A percentile compares a stretch with the other conserved stretches of the same genome.
Conservation (phyloP, 2,329 filamentous ascomycete genomes). For the Metarhizium guizhouense region DNA sequence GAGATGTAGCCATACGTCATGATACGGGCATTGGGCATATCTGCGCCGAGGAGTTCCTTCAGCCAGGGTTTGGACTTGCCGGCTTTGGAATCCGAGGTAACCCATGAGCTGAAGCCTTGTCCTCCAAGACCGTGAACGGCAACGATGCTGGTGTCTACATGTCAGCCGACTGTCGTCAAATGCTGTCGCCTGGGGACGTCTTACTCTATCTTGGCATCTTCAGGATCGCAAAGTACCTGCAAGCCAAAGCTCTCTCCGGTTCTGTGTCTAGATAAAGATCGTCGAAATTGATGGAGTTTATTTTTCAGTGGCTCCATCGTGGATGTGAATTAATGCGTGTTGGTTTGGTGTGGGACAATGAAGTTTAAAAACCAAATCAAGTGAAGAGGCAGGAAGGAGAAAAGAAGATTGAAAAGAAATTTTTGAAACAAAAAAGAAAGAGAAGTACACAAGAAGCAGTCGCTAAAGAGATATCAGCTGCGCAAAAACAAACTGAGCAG, state of each 20-base stretch:
- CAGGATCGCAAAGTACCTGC: conserved; percentile 12
- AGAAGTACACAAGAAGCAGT: not conserved
- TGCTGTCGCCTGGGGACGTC: not conserved
- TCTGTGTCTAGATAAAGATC: conserved; percentile 12
- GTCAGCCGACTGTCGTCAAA: not conserved
- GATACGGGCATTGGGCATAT: conserved; percentile 17
- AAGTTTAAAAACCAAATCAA: too few species aligned
- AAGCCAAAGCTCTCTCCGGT: conserved; percentile 11
- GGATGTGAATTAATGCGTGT: not conserved
- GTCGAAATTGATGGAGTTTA: conserved; percentile 14
- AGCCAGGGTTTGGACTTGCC: conserved; percentile 16
- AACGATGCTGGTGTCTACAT: conserved; percentile 14
- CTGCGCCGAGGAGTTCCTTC: conserved; percentile 14
- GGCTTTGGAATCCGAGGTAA: conserved; percentile 11
- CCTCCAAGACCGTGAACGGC: conserved; percentile 18
- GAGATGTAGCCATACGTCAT: conserved; percentile 17
- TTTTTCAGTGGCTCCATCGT: conserved; percentile 12
- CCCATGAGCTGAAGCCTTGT: conserved; percentile 17
- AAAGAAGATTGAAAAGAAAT: not conserved
- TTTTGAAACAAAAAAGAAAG: not conserved
- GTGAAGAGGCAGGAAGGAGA: not conserved
- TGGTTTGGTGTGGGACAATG: not conserved
- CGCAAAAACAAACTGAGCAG: not conserved
- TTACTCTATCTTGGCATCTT: conserved; percentile 16
- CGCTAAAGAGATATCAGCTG: not conserved